Base-by-base conservation (phyloP, 2,329 filamentous ascomycete genomes). In the Thyridium curvatum region DNA sequence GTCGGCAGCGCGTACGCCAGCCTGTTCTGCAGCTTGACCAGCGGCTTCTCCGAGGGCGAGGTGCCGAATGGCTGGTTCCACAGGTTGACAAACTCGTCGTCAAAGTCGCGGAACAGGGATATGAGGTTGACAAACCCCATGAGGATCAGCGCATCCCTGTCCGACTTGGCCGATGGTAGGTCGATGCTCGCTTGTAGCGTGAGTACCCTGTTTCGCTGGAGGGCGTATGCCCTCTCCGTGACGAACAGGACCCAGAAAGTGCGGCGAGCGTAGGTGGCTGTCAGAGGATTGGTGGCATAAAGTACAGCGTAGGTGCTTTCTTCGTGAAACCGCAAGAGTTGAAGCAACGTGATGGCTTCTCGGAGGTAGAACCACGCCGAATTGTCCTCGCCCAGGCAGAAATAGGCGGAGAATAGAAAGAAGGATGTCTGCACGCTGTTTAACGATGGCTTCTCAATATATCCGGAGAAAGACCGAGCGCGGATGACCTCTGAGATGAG, bases 191-290 rank as follows among this genome's bases (percentile, higher is more conserved):
- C 37, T 9, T 56, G 42, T 1, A 60, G 35, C 10, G 53, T 53
- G 3, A 58, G 40, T 0, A 55, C 53, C 3, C 54, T 41, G n/a
- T 60, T 51, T 2, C 57, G 43, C 18, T 60, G 55, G 0, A 60
- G 12, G 0, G 56, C 55, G 13, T 55, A 60, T 10, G 52, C 57
- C 12, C 57, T 43, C 18, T 60, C 58, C 0, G 58, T 60, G 12
- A 60, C 50, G 33, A 58, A 60, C 1, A 60, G 37, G 0, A 60
- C n/a, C n/a, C n/a, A n/a, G n/a, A n/a, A n/a, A n/a, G n/a, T n/a
- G n/a, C n/a, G n/a, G n/a, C n/a, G n/a, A n/a, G n/a, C n/a, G n/a
- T n/a, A n/a, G n/a, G n/a, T n/a, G n/a, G n/a, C n/a, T n/a, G n/a
- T n/a, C n/a, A n/a, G n/a, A n/a, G n/a, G n/a, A n/a, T n/a, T n/a